phyloP scores from a whole-genome alignment of 2,329 filamentous ascomycete species.

The Xylariaceae sp. region DNA sequence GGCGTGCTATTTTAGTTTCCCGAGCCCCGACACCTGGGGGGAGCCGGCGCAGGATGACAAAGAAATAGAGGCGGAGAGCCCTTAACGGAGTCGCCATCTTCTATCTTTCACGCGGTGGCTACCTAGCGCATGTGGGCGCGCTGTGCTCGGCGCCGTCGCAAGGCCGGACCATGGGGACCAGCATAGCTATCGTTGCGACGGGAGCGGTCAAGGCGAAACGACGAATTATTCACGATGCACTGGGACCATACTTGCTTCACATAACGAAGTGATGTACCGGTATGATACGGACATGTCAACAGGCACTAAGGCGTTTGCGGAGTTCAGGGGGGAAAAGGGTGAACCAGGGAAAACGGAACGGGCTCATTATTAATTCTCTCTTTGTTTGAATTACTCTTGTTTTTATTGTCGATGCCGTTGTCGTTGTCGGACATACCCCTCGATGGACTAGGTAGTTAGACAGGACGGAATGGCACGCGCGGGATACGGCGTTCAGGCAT shows the following conservation, averaged over 20 bases:
- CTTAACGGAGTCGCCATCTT: constrained; percentile 7
- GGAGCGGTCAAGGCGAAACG: neutral
- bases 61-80: constrained; percentile 31
- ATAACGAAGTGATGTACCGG: neutral
- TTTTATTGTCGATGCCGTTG: constrained; percentile 4
- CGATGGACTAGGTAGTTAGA: constrained; percentile 6
- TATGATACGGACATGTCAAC: constrained; percentile 12
- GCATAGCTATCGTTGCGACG: neutral
- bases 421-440: constrained; percentile 18
- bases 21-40: constrained; percentile 66
- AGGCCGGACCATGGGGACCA: neutral
- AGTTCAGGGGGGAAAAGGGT: constrained; percentile 1
- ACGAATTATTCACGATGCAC: constrained; percentile 3
- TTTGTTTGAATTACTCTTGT: neutral
- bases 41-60: constrained; percentile 40
- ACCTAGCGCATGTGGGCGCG: neutral
- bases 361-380: neutral
- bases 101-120: neutral
- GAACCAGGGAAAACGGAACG: constrained; percentile 1
- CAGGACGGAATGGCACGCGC: constrained; percentile 7
- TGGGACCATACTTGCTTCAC: constrained; percentile 13
- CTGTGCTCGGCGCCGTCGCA: neutral
- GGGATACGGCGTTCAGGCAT: constrained; percentile 17
- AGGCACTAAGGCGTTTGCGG: constrained; percentile 14
- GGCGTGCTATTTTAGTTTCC: constrained; percentile 68